Evolutionary conservation across 2,329 filamentous ascomycete species (phyloP).

Genomic region (Clarireedia hainanense): DNA sequence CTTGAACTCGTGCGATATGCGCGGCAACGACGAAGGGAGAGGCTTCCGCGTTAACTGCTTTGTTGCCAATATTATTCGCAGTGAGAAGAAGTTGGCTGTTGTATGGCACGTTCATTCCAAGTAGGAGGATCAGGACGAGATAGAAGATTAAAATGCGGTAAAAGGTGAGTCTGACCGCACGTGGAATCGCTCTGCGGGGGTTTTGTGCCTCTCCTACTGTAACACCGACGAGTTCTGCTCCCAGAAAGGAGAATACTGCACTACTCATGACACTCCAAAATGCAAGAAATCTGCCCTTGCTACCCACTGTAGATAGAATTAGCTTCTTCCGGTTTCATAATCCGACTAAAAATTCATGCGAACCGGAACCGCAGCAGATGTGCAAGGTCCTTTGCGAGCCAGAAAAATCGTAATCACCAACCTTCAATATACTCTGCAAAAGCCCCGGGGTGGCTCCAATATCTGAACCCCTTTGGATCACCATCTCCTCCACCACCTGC

Average conservation of each 20-base stretch:
- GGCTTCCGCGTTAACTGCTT: constrained; percentile 38
- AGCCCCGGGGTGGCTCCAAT: constrained; percentile 39
- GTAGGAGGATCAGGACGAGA: constrained; percentile 51
- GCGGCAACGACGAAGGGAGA: constrained; percentile 52
- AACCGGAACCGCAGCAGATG: background rate
- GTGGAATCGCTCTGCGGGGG: constrained; percentile 58
- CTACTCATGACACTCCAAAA: constrained; percentile 43
- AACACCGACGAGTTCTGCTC: constrained; percentile 53
- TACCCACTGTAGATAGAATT: constrained; percentile 23
- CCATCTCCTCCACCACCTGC: constrained; percentile 57
- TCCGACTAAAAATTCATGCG: no score
- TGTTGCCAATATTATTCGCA: constrained; percentile 41
- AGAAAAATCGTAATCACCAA: no score
- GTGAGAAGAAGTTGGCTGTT: constrained; percentile 30
- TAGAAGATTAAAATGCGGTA: constrained; percentile 58
- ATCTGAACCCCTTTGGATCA: constrained; percentile 41
- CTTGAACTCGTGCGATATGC: constrained; percentile 53
- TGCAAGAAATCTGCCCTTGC: constrained; percentile 47
- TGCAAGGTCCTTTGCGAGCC: background rate
- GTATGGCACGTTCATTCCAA: constrained; percentile 56
- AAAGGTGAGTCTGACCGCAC: constrained; percentile 53
- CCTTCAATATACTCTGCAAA: constrained; percentile 15
- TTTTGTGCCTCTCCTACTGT: constrained; percentile 58
- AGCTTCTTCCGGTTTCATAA: background rate
- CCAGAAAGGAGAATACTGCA: constrained; percentile 56